These are phyloP conservation scores for Musa beccarii DNA, from an alignment of 176 grass and related monocot species.

Conservation along the genomic window DNA sequence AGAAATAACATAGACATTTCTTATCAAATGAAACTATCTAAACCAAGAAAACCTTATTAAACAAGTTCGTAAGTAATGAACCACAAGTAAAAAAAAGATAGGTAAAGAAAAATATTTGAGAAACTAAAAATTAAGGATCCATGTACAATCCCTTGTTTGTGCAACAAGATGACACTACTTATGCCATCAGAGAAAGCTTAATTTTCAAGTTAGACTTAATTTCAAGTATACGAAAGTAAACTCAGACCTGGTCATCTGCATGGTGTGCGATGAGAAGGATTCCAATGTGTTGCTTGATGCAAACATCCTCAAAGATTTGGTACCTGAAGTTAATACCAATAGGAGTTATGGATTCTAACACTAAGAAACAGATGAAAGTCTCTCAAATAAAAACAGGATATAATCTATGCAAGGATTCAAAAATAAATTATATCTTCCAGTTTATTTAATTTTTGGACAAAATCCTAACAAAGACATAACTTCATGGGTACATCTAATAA, in stretches of 20 bases:
- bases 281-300: constrained; percentile 65
- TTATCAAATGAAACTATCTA: no score
- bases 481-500: not conserved
- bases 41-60: not conserved
- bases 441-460: not conserved
- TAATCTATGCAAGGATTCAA: not conserved
- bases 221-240: not conserved
- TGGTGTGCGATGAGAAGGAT: constrained; percentile 84
- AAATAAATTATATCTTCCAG: not conserved
- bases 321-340: constrained; percentile 52
- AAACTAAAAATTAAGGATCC: not conserved
- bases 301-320: constrained; percentile 66
- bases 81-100: not conserved
- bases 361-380: constrained; percentile 12
- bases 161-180: no score
- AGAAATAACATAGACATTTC: not conserved
- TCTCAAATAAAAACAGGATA: not conserved
- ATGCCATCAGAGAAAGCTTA: no score
- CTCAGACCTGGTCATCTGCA: constrained; percentile 79
- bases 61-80: not conserved
- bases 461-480: not conserved
- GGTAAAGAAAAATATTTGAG: not conserved
- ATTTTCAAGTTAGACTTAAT: no score
- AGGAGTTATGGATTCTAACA: not conserved
- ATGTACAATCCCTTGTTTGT: not conserved